Base-by-base conservation (phyloP, 768 basidiomycete species). In the Leccinum obscurum region DNA sequence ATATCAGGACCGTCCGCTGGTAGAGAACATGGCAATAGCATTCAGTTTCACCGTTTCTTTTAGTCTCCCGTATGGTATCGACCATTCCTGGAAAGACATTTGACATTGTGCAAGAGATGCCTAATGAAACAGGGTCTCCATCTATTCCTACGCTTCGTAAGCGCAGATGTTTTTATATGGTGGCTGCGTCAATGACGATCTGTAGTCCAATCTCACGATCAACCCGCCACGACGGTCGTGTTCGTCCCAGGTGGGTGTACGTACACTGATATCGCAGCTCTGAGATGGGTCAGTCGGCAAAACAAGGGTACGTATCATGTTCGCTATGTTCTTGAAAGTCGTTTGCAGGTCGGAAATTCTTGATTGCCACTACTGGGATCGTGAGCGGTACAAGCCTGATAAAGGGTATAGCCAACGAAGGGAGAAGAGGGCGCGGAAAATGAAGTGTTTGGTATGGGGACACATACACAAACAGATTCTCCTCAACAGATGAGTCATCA, bases 161-260 rank as follows among this genome's bases (percentile, higher is more conserved):
- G 79, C 77, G 52, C 20, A 14, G 58, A 64, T 32, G 34, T 55
- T 34, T n/a, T 55, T 17, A 17, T 5, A 46, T 24, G 28, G n/a
- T 44, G 22, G 35, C 32, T 17, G 30, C 34, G n/a, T 48, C 13
- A 34, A 41, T 52, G 49, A 39, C 10, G 13, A 55, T 50, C 26
- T 17, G 22, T 63, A 85, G 84, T 80, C 56, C 76, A 76, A 60
- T 73, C 81, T 1, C 79, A 78, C 54, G 90, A 88, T 62, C 82
- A 83, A 66, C 77, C 83, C 3, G 90, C 86, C 8, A 96, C 89
- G 6, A 96, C 94, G 3, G 84, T 96, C 17, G 91, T 99, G 10
- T 97, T 98, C 77, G 98, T 98, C 84, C 76, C 98, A 34, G 97
- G 97, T 28, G 97, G 96, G 4, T 95, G 95, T 72, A 99, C 97